Base-by-base conservation (phyloP, 495 filamentous ascomycete species). In the Cryomyces antarcticus region DNA sequence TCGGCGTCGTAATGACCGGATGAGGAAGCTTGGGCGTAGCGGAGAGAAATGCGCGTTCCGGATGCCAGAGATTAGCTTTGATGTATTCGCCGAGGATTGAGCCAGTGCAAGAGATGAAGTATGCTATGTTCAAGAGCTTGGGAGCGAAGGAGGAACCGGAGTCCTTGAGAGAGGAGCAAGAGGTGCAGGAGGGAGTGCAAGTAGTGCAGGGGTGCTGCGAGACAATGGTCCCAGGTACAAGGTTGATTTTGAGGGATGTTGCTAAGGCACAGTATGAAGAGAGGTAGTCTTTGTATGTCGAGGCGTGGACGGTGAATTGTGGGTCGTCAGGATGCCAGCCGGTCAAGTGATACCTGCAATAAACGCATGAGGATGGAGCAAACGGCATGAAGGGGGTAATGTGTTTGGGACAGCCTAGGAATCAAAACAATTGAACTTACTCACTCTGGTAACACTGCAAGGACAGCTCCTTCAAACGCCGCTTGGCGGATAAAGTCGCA, bases 31-130 rank as follows among this genome's bases (percentile, higher is more conserved):
- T 54, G 1, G 56, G 57, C 2, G 66, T 70, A 2, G 71, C 70
- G 10, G 68, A 70, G 1, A 81, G 59, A 40, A 72, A 67, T 0
- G 61, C 61, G 0, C 75, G 66, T 53, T 81, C 77, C 0, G 72
- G 62, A 43, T 71, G n/a, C 86, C 86, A 94, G 33, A 94, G 71
- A 51, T 94, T 93, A 60, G 83, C 85, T 68, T 94, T 94, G 41
- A 76, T 70, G 57, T 94, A 94, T 39, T 66, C 66, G 17, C 73
- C 75, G 0, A 73, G 58, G 27, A 93, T 68, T 10, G 61, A 53
- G 11, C 86, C 86, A 4, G 66, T 59, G 41, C 71, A 67, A 37
- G 66, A 68, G 54, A 94, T 82, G 60, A 86, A 93, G 60, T 88
- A 84, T 5, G 85, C 75, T 34, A 79, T 72, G 60, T 94, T 93